Conservation (phyloP, 257 asterid genomes). For the Solanum etuberosum region DNA sequence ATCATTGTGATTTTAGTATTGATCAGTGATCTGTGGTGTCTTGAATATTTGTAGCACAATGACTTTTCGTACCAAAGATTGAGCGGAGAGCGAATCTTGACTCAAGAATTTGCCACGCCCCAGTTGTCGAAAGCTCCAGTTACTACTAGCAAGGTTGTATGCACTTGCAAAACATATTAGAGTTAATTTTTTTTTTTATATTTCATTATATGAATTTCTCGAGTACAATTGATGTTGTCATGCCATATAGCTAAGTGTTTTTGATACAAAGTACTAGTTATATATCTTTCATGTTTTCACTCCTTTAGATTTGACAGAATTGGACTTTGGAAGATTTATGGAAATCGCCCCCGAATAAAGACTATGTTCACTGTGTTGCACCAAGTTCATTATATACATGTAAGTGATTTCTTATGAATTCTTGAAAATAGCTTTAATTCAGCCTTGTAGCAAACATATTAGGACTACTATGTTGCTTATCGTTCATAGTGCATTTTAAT, state of each 20-base stretch:
- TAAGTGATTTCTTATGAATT: constrained; percentile 15
- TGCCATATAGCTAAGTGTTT: not conserved
- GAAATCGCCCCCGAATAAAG: constrained; percentile 67
- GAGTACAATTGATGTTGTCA: not conserved
- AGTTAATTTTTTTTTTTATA: not conserved
- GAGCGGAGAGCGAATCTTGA: constrained; percentile 45
- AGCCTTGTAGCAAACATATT: not conserved
- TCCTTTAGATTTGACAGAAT: constrained; percentile 76
- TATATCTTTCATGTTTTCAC: constrained; percentile 60
- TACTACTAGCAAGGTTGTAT: constrained; percentile 46
- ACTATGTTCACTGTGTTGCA: constrained; percentile 61
- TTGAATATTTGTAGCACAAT: constrained; percentile 42
- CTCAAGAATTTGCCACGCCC: constrained; percentile 35
- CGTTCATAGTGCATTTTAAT: not conserved
- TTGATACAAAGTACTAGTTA: constrained; percentile 21
- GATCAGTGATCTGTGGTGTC: constrained; percentile 18
- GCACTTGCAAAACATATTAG: not conserved
- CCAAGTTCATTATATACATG: constrained; percentile 51
- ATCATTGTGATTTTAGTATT: constrained; percentile 1
- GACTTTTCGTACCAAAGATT: constrained; percentile 47
- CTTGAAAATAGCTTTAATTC: not conserved
- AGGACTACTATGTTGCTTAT: not conserved
- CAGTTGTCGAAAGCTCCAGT: constrained; percentile 29
- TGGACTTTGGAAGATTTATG: constrained; percentile 47
- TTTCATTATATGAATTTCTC: not conserved